Base-by-base conservation (phyloP, 176 grass and related monocot species). In the Pontederia crassipes region DNA sequence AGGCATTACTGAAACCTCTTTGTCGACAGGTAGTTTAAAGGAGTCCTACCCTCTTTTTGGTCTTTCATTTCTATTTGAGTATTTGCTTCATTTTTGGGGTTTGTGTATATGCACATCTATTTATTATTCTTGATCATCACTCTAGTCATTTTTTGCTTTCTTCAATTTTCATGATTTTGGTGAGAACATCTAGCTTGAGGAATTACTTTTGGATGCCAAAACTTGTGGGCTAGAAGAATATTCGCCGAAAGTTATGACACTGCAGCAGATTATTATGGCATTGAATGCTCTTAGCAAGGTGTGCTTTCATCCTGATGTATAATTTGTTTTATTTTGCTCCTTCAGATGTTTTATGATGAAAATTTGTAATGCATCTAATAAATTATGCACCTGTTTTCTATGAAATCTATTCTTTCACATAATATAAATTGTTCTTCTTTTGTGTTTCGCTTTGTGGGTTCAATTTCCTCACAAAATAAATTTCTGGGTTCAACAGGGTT, bases 251-350 rank as follows among this genome's bases (percentile, higher is more conserved):
- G 70, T 65, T 1, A 55, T 65, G 27, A 75, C 58, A 17, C 76
- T 97, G 61, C 93, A 88, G 63, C 93, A 88, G 59, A 97, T 91
- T 68, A 90, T 91, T 63, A 73, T 85, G 82, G 93, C 93, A 49
- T 80, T 97, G 67, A 91, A 83, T 85, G 89, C 89, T 75, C 64
- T 90, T 71, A 91, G 81, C 84, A 97, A 97, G 93, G 93, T 97
- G 72, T 80, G 8, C 1, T 59, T 49, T 54, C 52, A 35, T 35
- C 29, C 29, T 35, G 2, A 35, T 35, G 2, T 35, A 2, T 35
- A 35, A 35, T 35, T 35, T 35, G 4, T 35, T 35, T 35, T 35
- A 2, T 35, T 35, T 35, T 2, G 29, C 4, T 35, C 29, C 4
- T 35, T 35, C 4, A 35, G 29, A 35, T 35, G 4, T 18, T 81